Conservation (phyloP, 306 rosid genomes). For the Cucurbita argyrosperma region DNA sequence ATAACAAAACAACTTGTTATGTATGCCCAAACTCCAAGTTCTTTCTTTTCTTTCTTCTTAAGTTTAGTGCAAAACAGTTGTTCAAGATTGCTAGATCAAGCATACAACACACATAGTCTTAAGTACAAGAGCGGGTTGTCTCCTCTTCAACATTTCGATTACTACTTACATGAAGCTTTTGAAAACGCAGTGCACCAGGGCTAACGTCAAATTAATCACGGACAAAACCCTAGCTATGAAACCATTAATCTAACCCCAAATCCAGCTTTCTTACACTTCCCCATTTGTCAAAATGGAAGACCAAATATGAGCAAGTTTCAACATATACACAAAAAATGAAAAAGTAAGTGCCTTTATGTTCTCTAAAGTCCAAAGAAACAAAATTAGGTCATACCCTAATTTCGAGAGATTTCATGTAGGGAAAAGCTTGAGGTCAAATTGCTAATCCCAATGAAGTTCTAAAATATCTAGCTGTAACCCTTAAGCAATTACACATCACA, state of each 20-base stretch:
- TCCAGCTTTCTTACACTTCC: slow-evolving; percentile 1
- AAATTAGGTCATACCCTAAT: slow-evolving; percentile 1
- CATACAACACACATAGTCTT: not conserved
- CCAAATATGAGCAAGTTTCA: not conserved
- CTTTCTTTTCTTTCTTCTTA: not conserved
- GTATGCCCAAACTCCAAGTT: too few relatives aligned
- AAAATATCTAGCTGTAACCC: not conserved
- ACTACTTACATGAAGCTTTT: not conserved
- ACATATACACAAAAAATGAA: not conserved
- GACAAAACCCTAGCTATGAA: not conserved
- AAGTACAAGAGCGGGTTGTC: not conserved
- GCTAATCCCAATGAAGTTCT: not conserved
- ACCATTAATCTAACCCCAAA: not conserved
- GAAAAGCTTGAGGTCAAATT: not conserved
- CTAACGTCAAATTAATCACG: too few relatives aligned
- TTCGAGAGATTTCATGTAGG: not conserved
- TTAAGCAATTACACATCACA: not conserved
- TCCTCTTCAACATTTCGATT: not conserved
- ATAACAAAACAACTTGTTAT: too few relatives aligned
- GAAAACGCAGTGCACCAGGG: too few relatives aligned
- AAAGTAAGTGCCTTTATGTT: not conserved
- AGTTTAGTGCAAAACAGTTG: too few relatives aligned
- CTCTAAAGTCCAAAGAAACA: not conserved
- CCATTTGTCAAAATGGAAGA: not conserved
- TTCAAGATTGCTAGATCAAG: not conserved